phyloP scores from a whole-genome alignment of 768 basidiomycete species.

The Naganishia friedmannii region DNA sequence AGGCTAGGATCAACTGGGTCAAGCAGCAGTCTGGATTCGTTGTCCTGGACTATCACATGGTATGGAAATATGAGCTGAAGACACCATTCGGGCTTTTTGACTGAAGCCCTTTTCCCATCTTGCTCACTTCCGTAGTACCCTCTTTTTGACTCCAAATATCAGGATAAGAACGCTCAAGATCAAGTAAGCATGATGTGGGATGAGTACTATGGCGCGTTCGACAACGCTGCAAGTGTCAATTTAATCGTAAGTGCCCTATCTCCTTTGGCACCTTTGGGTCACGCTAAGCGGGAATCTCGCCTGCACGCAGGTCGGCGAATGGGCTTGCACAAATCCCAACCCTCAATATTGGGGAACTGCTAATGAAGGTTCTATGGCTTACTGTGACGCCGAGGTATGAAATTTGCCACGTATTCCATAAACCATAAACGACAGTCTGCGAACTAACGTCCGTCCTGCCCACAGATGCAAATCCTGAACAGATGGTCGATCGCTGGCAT shows the following conservation, averaged over 20 bases:
- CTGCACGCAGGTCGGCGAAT: slow-evolving; percentile 30
- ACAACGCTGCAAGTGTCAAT: slow-evolving; percentile 1
- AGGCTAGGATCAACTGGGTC: slow-evolving; percentile 15
- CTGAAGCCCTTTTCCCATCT: background rate
- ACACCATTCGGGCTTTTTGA: background rate
- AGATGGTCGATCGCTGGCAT: slow-evolving; percentile 12
- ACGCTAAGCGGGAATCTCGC: background rate
- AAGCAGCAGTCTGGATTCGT: slow-evolving; percentile 15
- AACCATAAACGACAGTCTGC: too few relatives aligned
- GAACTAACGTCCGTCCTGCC: background rate
- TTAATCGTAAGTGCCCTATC: slow-evolving; percentile 10
- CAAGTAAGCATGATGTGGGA: slow-evolving; percentile 4
- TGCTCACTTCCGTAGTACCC: slow-evolving; percentile 6
- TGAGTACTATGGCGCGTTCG: background rate
- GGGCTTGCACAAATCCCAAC: slow-evolving; percentile 24
- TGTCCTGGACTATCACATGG: slow-evolving; percentile 14
- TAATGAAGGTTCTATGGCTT: slow-evolving; percentile 1
- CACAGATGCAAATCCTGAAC: slow-evolving; percentile 2
- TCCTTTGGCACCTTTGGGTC: too few relatives aligned
- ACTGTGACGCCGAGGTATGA: slow-evolving; percentile 28
- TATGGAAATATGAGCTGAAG: too few relatives aligned
- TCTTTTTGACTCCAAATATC: slow-evolving; percentile 3
- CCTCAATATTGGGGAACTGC: background rate
- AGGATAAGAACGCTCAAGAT: background rate
- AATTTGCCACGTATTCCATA: background rate